phyloP scores from a whole-genome alignment of 805 yeast species.

The Metschnikowia lunata region DNA sequence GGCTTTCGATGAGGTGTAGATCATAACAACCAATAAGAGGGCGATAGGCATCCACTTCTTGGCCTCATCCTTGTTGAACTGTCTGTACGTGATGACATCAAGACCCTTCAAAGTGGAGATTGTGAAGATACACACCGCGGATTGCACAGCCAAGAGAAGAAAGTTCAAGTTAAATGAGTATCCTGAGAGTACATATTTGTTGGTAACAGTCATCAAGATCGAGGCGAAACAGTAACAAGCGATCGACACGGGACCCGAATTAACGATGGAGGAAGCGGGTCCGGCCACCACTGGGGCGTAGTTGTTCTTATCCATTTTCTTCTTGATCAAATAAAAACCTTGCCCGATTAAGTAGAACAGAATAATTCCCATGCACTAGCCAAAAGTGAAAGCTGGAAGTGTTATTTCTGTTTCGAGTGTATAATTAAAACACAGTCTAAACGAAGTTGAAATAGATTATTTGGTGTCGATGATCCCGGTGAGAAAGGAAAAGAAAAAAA shows the following conservation, averaged over 20 bases:
- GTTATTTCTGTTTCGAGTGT: no score
- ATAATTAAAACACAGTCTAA: no score
- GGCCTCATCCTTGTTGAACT: slow-evolving; percentile 80
- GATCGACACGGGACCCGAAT: slow-evolving; percentile 66
- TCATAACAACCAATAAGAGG: slow-evolving; percentile 82
- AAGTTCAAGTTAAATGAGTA: slow-evolving; percentile 74
- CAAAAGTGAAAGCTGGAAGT: not conserved
- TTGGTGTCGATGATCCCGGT: no score
- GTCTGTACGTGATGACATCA: slow-evolving; percentile 81
- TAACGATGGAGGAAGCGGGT: slow-evolving; percentile 34
- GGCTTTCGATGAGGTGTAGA: slow-evolving; percentile 94
- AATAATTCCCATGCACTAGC: slow-evolving; percentile 36
- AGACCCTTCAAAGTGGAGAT: slow-evolving; percentile 68
- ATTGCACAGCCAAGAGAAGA: slow-evolving; percentile 83
- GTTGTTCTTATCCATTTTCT: slow-evolving; percentile 34
- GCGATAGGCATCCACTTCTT: slow-evolving; percentile 96
- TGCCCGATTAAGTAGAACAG: slow-evolving; percentile 38
- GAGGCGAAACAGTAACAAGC: slow-evolving; percentile 88
- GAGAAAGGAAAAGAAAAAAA: slow-evolving; percentile 2
- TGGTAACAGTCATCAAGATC: slow-evolving; percentile 94
- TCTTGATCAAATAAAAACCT: slow-evolving; percentile 26
- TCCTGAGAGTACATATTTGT: slow-evolving; percentile 86
- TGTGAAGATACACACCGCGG: slow-evolving; percentile 73
- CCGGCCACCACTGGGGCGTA: slow-evolving; percentile 19
- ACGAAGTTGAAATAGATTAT: no score